These are phyloP conservation scores for Nigrospora osmanthi DNA, from an alignment of 2,329 filamentous ascomycete species.

Conservation along the genomic window DNA sequence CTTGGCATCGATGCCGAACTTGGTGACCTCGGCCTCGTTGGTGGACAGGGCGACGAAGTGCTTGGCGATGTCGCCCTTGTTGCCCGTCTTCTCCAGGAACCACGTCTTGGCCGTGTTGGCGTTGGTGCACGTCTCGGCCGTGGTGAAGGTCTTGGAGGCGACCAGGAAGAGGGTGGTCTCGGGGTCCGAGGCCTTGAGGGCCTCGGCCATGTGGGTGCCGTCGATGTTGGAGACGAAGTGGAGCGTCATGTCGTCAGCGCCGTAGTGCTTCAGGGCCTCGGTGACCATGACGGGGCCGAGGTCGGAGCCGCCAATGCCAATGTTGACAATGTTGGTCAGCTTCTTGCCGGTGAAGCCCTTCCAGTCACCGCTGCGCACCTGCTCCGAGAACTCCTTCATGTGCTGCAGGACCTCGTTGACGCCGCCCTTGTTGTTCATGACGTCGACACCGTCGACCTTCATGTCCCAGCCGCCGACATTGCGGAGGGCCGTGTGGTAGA, in stretches of 20 bases:
- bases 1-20: constrained; percentile 97
- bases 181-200: constrained; percentile 78
- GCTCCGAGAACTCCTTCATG: constrained; percentile 97
- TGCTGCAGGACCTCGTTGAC: constrained; percentile 89
- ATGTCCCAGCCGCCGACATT: constrained; percentile 78
- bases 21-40: constrained; percentile 89
- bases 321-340: constrained; percentile 92
- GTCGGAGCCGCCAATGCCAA: constrained; percentile 96
- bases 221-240: constrained; percentile 99
- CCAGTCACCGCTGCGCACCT: constrained; percentile 91
- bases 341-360: constrained; percentile 97
- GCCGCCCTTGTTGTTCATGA: constrained; percentile 81
- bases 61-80: constrained; percentile 87
- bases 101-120: constrained; percentile 94
- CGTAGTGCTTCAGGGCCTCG: constrained; percentile 93
- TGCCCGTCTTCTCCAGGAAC: constrained; percentile 77
- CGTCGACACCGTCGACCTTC: constrained; percentile 84
- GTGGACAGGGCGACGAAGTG: constrained; percentile 98
- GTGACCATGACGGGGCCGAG: constrained; percentile 98
- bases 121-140: constrained; percentile 93
- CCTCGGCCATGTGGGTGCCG: constrained; percentile 94
- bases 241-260: constrained; percentile 74
- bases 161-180: constrained; percentile 99
- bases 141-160: constrained; percentile 99
- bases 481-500: constrained; percentile 90